phyloP scores from a whole-genome alignment of 2,329 filamentous ascomycete species.

The Fusarium chaquense region DNA sequence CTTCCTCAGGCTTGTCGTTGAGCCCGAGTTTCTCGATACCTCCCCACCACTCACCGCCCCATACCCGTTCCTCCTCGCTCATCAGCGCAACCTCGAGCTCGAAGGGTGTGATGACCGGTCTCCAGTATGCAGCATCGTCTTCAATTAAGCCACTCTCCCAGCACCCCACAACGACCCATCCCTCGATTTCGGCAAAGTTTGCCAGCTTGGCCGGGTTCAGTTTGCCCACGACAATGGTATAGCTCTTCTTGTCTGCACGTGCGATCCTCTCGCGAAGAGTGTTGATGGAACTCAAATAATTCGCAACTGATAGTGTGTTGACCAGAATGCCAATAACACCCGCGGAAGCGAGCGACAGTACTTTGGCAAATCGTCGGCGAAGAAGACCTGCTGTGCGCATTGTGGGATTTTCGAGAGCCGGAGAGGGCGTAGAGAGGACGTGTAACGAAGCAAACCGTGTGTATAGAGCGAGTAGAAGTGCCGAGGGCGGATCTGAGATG shows the following conservation, averaged over 20 bases:
- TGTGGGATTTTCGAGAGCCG: constrained; percentile 60
- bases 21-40: constrained; percentile 80
- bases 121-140: constrained; percentile 83
- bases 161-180: constrained; percentile 97
- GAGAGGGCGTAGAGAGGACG: constrained; percentile 78
- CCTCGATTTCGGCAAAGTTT: constrained; percentile 94
- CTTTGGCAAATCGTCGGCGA: constrained; percentile 87
- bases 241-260: constrained; percentile 89
- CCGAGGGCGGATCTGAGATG: constrained; percentile 81
- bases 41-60: constrained; percentile 90
- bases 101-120: constrained; percentile 93
- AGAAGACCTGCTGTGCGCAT: constrained; percentile 68
- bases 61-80: constrained; percentile 80
- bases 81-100: constrained; percentile 84
- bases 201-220: constrained; percentile 95
- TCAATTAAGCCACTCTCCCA: constrained; percentile 97
- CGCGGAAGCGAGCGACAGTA: constrained; percentile 82
- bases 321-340: constrained; percentile 94
- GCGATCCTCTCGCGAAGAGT: constrained; percentile 79
- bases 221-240: constrained; percentile 96
- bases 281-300: constrained; percentile 86
- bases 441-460: constrained; percentile 83
- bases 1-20: constrained; percentile 46
- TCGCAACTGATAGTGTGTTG: constrained; percentile 92
- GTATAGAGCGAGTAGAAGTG: constrained; percentile 87